phyloP scores from a whole-genome alignment of 2,329 filamentous ascomycete species.

The Cercospora sp. region DNA sequence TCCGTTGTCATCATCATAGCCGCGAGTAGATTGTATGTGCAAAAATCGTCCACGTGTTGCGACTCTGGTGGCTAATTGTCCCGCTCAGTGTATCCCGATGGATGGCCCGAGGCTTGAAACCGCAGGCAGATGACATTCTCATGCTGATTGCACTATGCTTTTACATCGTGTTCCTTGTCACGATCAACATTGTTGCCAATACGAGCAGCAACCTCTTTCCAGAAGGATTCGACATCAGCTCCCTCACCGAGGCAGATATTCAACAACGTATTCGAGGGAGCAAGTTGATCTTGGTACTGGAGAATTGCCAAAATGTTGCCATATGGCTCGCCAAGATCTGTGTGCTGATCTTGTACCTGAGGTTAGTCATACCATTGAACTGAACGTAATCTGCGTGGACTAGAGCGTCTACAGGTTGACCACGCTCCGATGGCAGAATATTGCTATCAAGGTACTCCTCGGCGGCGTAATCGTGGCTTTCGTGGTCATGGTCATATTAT shows the following conservation, averaged over 20 bases:
- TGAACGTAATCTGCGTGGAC: background rate
- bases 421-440: conserved; percentile 39
- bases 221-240: conserved; percentile 47
- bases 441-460: conserved; percentile 38
- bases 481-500: conserved; percentile 44
- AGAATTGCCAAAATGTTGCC: conserved; percentile 41
- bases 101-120: conserved; percentile 48
- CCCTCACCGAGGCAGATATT: conserved; percentile 36
- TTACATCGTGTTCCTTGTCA: conserved; percentile 53
- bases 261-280: conserved; percentile 37
- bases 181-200: conserved; percentile 47
- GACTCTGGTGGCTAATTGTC: background rate
- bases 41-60: background rate
- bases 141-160: conserved; percentile 54
- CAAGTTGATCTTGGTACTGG: conserved; percentile 44
- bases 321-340: conserved; percentile 44
- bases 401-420: conserved; percentile 34
- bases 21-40: conserved; percentile 44
- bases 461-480: conserved; percentile 41
- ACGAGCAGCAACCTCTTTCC: conserved; percentile 48
- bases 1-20: conserved; percentile 44
- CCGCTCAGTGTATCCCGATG: conserved; percentile 45
- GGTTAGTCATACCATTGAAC: background rate
- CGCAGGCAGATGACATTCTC: conserved; percentile 60
- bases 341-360: conserved; percentile 42